These are phyloP conservation scores for Alternaria sp. DNA, from an alignment of 2,329 filamentous ascomycete species.

Conservation along the genomic window DNA sequence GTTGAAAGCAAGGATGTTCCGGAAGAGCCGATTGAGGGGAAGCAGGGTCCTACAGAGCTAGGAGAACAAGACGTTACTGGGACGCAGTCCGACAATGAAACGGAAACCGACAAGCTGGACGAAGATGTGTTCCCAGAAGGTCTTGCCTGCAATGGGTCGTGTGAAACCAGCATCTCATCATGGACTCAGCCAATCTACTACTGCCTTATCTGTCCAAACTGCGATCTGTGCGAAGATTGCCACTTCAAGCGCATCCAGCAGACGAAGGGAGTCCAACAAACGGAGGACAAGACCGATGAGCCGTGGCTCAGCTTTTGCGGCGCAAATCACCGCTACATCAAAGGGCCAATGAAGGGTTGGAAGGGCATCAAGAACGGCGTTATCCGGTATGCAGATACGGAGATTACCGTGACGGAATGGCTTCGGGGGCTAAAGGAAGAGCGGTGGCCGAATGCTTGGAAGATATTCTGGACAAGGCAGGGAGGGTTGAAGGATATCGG, in stretches of 20 bases:
- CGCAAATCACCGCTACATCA: not conserved
- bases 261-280: not conserved
- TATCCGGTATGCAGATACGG: not conserved
- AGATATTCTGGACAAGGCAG: slow-evolving; percentile 22
- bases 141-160: not conserved
- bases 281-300: not conserved
- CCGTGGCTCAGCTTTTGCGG: not conserved
- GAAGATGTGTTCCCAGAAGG: not conserved
- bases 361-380: not conserved
- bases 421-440: slow-evolving; percentile 21
- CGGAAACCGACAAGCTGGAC: not conserved
- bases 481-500: slow-evolving; percentile 19
- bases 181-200: slow-evolving; percentile 1
- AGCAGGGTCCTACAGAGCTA: not conserved
- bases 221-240: not conserved
- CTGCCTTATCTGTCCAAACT: not conserved
- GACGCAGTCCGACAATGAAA: too few species aligned
- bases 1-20: not conserved
- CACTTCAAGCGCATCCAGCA: not conserved
- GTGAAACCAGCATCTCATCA: not conserved
- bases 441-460: slow-evolving; percentile 29
- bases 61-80: too few species aligned
- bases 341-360: not conserved
- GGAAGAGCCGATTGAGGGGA: not conserved
- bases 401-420: slow-evolving; percentile 22